Conservation (phyloP, 352 stramenopile genomes). For the Globisporangium echinulatum region DNA sequence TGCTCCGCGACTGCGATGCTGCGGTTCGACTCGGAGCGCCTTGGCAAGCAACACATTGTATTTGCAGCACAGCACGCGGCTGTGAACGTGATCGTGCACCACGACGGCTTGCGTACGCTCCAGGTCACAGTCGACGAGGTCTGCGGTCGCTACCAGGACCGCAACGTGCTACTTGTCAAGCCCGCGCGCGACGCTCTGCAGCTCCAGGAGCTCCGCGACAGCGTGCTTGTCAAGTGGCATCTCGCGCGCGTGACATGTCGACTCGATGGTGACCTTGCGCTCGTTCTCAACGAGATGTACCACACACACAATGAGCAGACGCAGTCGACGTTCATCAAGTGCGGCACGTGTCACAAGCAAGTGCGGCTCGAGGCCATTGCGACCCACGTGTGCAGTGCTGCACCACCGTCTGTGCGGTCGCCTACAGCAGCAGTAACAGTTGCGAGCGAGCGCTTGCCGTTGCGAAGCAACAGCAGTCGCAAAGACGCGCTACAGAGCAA, state of each 20-base stretch:
- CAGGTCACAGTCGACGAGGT: slow-evolving; percentile 54
- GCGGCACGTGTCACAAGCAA: slow-evolving; percentile 48
- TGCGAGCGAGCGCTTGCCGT: neutral
- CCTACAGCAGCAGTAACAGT: slow-evolving; percentile 5
- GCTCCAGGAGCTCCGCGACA: slow-evolving; percentile 27
- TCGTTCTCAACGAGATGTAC: slow-evolving; percentile 43
- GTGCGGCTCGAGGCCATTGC: slow-evolving; percentile 54
- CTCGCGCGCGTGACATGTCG: slow-evolving; percentile 34
- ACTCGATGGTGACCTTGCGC: slow-evolving; percentile 41
- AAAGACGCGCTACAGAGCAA: neutral
- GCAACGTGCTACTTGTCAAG: slow-evolving; percentile 43
- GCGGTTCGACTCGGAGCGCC: slow-evolving; percentile 27
- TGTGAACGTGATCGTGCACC: slow-evolving; percentile 48
- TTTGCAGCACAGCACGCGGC: slow-evolving; percentile 30
- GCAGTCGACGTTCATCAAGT: slow-evolving; percentile 43
- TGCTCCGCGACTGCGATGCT: slow-evolving; percentile 36
- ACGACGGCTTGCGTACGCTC: slow-evolving; percentile 26
- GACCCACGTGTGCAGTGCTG: slow-evolving; percentile 31
- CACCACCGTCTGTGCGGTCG: slow-evolving; percentile 2
- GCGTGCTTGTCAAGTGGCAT: slow-evolving; percentile 43
- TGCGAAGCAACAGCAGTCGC: neutral
- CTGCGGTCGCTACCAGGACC: slow-evolving; percentile 32
- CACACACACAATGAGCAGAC: slow-evolving; percentile 49
- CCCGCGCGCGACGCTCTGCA: slow-evolving; percentile 48
- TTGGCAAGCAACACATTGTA: slow-evolving; percentile 30